These are phyloP conservation scores for Xylaria sp. DNA, from an alignment of 2,329 filamentous ascomycete genomes.

Conservation along the genomic window DNA sequence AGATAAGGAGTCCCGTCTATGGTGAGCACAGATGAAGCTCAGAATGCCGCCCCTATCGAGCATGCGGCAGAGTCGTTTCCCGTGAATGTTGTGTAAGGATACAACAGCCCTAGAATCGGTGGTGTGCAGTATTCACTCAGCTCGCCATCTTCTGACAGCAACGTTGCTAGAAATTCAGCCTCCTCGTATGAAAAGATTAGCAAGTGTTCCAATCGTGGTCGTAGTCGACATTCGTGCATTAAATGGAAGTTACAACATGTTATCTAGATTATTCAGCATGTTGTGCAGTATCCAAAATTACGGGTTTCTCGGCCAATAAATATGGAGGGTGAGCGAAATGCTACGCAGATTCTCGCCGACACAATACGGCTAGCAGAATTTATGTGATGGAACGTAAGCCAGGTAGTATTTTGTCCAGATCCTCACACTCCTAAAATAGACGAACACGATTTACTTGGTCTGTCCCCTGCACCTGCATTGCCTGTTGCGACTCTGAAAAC, in stretches of 20 bases:
- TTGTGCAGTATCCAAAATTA: not conserved
- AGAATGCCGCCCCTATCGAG: not conserved
- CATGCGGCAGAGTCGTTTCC: not conserved
- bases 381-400: conserved; percentile 9
- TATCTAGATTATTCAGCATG: not conserved
- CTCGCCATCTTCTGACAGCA: not conserved
- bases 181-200: not conserved
- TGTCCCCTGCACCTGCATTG: too few species aligned
- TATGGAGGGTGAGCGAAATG: not conserved
- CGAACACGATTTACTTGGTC: not conserved
- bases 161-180: not conserved
- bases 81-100: not conserved
- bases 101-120: not conserved
- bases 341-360: not conserved
- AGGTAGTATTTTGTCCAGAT: not conserved
- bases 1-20: not conserved
- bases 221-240: not conserved
- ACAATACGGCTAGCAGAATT: not conserved
- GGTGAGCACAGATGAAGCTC: not conserved
- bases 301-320: conserved; percentile 9
- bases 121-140: conserved; percentile 7
- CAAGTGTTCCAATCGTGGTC: not conserved
- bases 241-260: not conserved
- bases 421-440: not conserved
- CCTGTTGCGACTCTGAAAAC: too few species aligned